Evolutionary conservation across 2,329 filamentous ascomycete genomes (phyloP).

Genomic region (Triangularia verruculosa): DNA sequence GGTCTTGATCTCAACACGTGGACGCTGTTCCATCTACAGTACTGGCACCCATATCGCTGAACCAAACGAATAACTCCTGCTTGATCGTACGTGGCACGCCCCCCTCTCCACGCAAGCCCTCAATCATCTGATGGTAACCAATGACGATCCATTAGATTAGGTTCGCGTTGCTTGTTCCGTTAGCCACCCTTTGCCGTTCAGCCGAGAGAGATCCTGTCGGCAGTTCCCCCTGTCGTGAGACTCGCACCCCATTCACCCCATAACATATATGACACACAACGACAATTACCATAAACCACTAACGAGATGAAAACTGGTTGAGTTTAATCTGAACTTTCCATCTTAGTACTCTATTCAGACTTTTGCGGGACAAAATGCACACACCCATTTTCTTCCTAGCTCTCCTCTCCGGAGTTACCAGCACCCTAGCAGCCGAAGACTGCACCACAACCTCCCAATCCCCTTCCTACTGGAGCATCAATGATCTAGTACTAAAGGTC

Average conservation of each 20-base stretch:
- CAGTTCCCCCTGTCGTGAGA: conserved; percentile 11
- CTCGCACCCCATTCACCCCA: conserved; percentile 1
- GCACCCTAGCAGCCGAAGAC: conserved; percentile 15
- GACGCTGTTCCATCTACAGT: not conserved
- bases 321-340: not conserved
- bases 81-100: not conserved
- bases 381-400: conserved; percentile 12
- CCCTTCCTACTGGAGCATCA: conserved; percentile 20
- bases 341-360: not conserved
- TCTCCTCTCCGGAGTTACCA: conserved; percentile 14
- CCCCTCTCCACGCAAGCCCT: not conserved
- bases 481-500: conserved; percentile 22
- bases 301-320: not conserved
- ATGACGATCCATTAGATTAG: conserved; percentile 14
- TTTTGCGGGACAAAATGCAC: not conserved
- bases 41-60: not conserved
- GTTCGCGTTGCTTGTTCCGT: conserved; percentile 10
- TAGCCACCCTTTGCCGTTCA: conserved; percentile 14
- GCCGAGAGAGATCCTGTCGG: conserved; percentile 14
- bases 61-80: not conserved
- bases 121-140: conserved; percentile 10
- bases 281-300: not conserved
- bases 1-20: not conserved
- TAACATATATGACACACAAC: conserved; percentile 12
- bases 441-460: conserved; percentile 13